phyloP scores from a whole-genome alignment of 805 yeast species.

The Kluyveromyces siamensis region DNA sequence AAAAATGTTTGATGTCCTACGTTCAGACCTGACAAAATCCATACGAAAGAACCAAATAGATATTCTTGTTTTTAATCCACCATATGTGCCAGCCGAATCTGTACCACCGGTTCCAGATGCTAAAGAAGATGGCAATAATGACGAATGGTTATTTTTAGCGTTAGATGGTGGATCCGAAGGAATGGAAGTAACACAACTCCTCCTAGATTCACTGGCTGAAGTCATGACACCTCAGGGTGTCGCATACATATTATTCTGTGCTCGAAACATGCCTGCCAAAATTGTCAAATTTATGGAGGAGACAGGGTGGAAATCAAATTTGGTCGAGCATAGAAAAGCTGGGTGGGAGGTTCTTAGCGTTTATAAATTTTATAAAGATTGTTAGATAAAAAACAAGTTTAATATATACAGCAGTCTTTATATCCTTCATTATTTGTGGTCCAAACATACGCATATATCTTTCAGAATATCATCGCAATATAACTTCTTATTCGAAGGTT shows the following conservation, averaged over 20 bases:
- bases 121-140: constrained; percentile 32
- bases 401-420: background rate
- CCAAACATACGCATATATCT: constrained; percentile 39
- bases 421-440: background rate
- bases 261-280: constrained; percentile 69
- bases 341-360: constrained; percentile 93
- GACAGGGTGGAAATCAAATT: constrained; percentile 44
- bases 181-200: constrained; percentile 69
- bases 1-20: constrained; percentile 37
- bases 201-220: constrained; percentile 45
- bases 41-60: constrained; percentile 47
- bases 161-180: constrained; percentile 85
- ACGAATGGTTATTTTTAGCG: constrained; percentile 81
- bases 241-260: constrained; percentile 88
- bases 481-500: constrained; percentile 31
- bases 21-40: constrained; percentile 48
- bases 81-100: constrained; percentile 83
- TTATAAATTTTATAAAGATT: constrained; percentile 40
- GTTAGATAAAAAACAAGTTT: background rate
- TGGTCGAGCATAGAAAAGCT: constrained; percentile 65
- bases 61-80: constrained; percentile 83
- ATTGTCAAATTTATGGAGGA: constrained; percentile 42
- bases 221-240: constrained; percentile 53
- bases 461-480: constrained; percentile 48
- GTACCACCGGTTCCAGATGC: constrained; percentile 53